Conservation (phyloP, 768 basidiomycete species). For the Suillus fuscotomentosus region DNA sequence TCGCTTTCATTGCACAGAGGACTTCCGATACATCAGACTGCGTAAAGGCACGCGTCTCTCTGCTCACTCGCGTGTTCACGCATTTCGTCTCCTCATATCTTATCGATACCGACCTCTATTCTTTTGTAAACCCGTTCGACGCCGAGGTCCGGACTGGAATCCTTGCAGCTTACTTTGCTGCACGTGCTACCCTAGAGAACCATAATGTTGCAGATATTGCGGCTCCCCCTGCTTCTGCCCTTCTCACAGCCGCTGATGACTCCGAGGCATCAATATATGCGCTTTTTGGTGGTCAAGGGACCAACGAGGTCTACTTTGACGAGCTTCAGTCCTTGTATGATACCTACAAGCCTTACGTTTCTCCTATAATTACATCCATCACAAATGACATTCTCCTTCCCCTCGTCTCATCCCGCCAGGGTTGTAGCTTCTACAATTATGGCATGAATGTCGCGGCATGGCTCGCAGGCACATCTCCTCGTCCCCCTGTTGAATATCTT, state of each 20-base stretch:
- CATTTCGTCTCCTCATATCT: conserved; percentile 81
- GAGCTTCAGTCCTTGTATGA: conserved; percentile 91
- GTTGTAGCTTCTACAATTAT: conserved; percentile 65
- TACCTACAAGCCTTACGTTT: conserved; percentile 86
- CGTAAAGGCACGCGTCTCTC: conserved; percentile 49
- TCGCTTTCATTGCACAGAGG: conserved; percentile 70
- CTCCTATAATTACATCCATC: conserved; percentile 62
- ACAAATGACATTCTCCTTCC: conserved; percentile 69
- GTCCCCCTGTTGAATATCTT: conserved; percentile 82
- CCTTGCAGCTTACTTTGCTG: conserved; percentile 75
- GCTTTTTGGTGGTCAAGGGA: conserved; percentile 96
- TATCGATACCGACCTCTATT: conserved; percentile 72
- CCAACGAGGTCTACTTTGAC: conserved; percentile 97
- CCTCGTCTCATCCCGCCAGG: conserved; percentile 57
- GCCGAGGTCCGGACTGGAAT: conserved; percentile 74
- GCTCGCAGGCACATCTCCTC: conserved; percentile 68
- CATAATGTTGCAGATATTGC: conserved; percentile 56
- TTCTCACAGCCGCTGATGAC: conserved; percentile 60
- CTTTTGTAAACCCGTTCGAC: conserved; percentile 73
- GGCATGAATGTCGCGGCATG: conserved; percentile 84
- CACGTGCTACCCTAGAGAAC: conserved; percentile 67
- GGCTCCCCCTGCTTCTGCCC: conserved; percentile 59
- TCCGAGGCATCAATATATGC: conserved; percentile 81
- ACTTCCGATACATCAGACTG: conserved; percentile 55
- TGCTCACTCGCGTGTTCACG: conserved; percentile 74